Percentiles rank a stretch among this genome's conserved stretches.
phyloP scores from a whole-genome alignment of 2,329 filamentous ascomycete species.

The Chrysosporium keratinophilum region DNA sequence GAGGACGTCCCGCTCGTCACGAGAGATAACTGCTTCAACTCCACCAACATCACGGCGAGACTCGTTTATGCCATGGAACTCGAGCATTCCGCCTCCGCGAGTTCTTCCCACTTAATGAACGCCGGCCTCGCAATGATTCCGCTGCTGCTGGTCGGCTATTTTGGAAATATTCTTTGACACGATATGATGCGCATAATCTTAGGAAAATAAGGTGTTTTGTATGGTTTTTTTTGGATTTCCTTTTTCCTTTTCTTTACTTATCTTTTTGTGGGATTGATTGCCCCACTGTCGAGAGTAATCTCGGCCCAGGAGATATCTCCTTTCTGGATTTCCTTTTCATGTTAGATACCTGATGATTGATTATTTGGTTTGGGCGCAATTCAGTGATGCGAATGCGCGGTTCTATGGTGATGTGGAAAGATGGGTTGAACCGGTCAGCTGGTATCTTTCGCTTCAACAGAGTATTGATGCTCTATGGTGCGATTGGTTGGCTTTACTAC shows the following conservation, averaged over 20 bases:
- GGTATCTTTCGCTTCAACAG: too few relatives aligned
- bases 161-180: slow-evolving; percentile 3
- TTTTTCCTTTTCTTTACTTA: neutral
- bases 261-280: neutral
- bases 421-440: too few relatives aligned
- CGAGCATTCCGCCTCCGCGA: slow-evolving; percentile 14
- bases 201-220: neutral
- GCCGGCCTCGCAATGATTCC: slow-evolving; percentile 21
- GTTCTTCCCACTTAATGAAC: slow-evolving; percentile 5
- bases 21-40: slow-evolving; percentile 79
- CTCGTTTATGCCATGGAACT: slow-evolving; percentile 14
- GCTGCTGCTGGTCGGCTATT: slow-evolving; percentile 19
- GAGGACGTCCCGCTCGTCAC: slow-evolving; percentile 63
- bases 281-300: too few relatives aligned
- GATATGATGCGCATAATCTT: neutral
- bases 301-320: too few relatives aligned
- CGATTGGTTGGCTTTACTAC: too few relatives aligned
- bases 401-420: too few relatives aligned
- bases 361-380: too few relatives aligned
- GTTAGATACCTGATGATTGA: neutral
- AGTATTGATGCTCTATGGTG: too few relatives aligned
- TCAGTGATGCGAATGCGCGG: too few relatives aligned
- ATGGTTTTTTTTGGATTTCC: neutral
- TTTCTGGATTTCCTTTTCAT: neutral
- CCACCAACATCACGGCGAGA: slow-evolving; percentile 51